These are phyloP conservation scores for Yueomyces sinensis DNA, from an alignment of 805 yeast species.

Conservation along the genomic window DNA sequence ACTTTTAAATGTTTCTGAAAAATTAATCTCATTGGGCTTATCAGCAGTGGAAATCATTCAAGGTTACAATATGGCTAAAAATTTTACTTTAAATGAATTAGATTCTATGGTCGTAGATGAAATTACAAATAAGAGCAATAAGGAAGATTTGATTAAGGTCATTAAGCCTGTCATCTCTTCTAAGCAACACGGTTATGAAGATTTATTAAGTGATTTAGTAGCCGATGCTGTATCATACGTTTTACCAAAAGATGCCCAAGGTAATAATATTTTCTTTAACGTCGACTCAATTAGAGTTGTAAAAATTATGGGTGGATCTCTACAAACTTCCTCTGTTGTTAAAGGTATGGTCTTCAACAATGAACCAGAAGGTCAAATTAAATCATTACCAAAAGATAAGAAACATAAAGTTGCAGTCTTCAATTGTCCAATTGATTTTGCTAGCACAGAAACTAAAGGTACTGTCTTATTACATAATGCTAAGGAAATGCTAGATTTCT, in stretches of 20 bases:
- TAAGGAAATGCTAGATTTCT: conserved; percentile 89
- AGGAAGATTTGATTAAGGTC: conserved; percentile 51
- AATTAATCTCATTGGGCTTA: conserved; percentile 69
- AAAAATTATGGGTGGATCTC: conserved; percentile 86
- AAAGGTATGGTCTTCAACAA: conserved; percentile 98
- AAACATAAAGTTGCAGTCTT: conserved; percentile 81
- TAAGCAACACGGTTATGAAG: conserved; percentile 86
- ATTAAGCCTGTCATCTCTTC: conserved; percentile 83
- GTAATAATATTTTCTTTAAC: conserved; percentile 41
- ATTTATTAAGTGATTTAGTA: conserved; percentile 59
- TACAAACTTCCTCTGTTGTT: conserved; percentile 61
- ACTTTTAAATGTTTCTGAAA: conserved; percentile 73
- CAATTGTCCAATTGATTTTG: conserved; percentile 88
- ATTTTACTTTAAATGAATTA: conserved; percentile 54
- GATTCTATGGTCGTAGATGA: conserved; percentile 51
- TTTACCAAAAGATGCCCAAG: conserved; percentile 32
- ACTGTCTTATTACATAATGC: conserved; percentile 94
- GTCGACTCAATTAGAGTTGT: conserved; percentile 93
- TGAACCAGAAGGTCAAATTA: conserved; percentile 89
- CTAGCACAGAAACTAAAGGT: conserved; percentile 97
- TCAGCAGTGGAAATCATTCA: conserved; percentile 87
- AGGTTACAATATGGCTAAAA: conserved; percentile 83
- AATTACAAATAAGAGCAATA: conserved; percentile 33
- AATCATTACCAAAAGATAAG: conserved; percentile 34
- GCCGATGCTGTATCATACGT: conserved; percentile 75